These are phyloP conservation scores for Colletotrichum caudatum DNA, from an alignment of 2,329 filamentous ascomycete genomes.

Conservation along the genomic window DNA sequence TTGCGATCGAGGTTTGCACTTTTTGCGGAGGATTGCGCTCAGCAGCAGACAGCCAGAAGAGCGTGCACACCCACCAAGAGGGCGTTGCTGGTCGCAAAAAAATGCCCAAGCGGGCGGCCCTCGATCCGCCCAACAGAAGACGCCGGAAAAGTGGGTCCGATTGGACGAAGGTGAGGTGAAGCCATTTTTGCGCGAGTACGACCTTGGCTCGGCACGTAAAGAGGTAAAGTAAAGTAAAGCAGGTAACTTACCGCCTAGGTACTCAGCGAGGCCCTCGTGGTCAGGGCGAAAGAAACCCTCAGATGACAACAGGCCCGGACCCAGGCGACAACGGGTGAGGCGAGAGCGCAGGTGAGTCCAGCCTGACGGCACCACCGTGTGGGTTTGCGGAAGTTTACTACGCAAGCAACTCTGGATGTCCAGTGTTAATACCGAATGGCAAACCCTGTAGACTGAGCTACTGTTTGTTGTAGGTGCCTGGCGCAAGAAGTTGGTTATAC, in stretches of 20 bases:
- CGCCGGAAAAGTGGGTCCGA: constrained; percentile 19
- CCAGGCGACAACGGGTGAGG: neutral
- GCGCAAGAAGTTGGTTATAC: too few relatives aligned
- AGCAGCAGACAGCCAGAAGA: constrained; percentile 5
- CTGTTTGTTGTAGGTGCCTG: constrained; percentile 3
- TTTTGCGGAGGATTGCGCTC: constrained; percentile 38
- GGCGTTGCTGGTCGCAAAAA: constrained; percentile 42
- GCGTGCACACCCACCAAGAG: constrained; percentile 10
- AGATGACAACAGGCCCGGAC: neutral
- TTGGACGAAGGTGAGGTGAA: constrained; percentile 14
- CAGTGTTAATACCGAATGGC: neutral
- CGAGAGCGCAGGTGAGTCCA: constrained; percentile 7
- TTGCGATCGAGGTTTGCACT: constrained; percentile 39
- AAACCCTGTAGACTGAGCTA: neutral
- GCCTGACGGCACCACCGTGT: neutral
- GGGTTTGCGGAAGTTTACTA: constrained; percentile 21
- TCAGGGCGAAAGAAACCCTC: constrained; percentile 11
- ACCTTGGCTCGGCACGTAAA: constrained; percentile 19
- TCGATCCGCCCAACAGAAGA: constrained; percentile 27
- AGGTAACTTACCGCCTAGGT: neutral
- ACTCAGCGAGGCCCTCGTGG: neutral
- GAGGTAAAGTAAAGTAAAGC: constrained; percentile 14
- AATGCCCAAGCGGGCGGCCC: constrained; percentile 42
- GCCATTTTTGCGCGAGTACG: constrained; percentile 17
- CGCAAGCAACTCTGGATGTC: constrained; percentile 15